Percentiles rank a stretch among this genome's conserved stretches.
phyloP scores from a whole-genome alignment of 371 early-diverging fungal genomes.

The Syncephalis fuscata region DNA sequence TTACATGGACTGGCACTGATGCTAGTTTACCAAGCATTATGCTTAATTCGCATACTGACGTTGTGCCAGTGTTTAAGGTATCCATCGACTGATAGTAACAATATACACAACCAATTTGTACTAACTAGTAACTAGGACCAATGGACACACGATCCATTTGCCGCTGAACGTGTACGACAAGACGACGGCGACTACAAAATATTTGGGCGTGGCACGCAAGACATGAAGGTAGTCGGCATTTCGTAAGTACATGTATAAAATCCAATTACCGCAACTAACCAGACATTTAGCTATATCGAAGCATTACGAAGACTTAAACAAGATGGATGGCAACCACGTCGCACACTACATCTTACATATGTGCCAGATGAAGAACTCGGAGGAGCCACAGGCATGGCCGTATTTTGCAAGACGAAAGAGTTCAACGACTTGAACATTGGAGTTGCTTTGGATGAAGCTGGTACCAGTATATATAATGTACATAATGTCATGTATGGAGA shows the following conservation, averaged over 20 bases:
- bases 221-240: slow-evolving; percentile 75
- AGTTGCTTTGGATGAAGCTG: slow-evolving; percentile 70
- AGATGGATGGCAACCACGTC: slow-evolving; percentile 24
- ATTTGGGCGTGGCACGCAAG: slow-evolving; percentile 64
- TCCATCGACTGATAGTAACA: background rate
- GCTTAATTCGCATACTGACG: slow-evolving; percentile 72
- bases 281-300: slow-evolving; percentile 46
- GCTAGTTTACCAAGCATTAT: slow-evolving; percentile 32
- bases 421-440: slow-evolving; percentile 51
- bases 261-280: background rate
- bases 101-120: background rate
- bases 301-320: slow-evolving; percentile 40
- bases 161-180: slow-evolving; percentile 31
- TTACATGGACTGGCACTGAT: slow-evolving; percentile 39
- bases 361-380: slow-evolving; percentile 78
- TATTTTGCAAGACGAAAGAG: slow-evolving; percentile 30
- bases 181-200: slow-evolving; percentile 36
- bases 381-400: slow-evolving; percentile 53
- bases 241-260: slow-evolving; percentile 10
- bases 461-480: background rate
- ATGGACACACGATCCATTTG: slow-evolving; percentile 62
- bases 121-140: slow-evolving; percentile 13
- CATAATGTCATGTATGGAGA: too few relatives aligned
- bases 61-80: slow-evolving; percentile 58
- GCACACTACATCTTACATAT: slow-evolving; percentile 51